Base-by-base conservation (phyloP, 371 early-diverging fungal species). In the Rhizopus microsporus region DNA sequence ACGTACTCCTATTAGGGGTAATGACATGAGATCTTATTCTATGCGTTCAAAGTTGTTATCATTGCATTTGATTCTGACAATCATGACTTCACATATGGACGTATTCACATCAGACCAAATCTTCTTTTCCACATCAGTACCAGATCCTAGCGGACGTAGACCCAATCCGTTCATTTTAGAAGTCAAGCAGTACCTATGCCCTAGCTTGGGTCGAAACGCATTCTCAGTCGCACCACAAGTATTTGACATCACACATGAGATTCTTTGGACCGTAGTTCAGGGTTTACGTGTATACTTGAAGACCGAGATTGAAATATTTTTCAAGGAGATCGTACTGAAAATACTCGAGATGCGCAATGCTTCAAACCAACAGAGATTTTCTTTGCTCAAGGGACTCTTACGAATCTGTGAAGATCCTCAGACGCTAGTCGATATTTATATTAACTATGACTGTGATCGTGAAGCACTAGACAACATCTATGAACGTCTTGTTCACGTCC, bases 361-460 rank as follows among this genome's bases (percentile, higher is more conserved):
- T 7, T 77, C 78, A 0, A 72, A 66, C 16, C 78, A 79, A 37
- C 85, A 84, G 58, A 79, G 80, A 51, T 72, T 75, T 35, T 69
- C 77, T 2, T 34, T 84, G 34, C 48, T 84, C 8, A 81, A 74
- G 37, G 67, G 79, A 23, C 65, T 83, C 2, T 48, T 78, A 8
- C 62, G 68, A 39, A 71, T 80, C 51, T 82, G 94, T 56, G 71
- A 82, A 31, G 90, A 93, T 62, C 93, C 96, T n/a, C 84, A 88
- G 39, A 81, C 92, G 0, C 73, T 97, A 7, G 96, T 98, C 4
- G 99, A 98, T 65, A 82, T 98, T 32, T 98, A 96, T 57, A 79
- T 98, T 38, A 97, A 97, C 74, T 97, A 96, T 68, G 99, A 98
- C 72, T 98, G 99, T 68, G 93, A 79, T 59, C 47, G 72, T 8